Evolutionary conservation across 805 yeast genomes (phyloP).

Genomic region (Hanseniaspora jakobsenii): DNA sequence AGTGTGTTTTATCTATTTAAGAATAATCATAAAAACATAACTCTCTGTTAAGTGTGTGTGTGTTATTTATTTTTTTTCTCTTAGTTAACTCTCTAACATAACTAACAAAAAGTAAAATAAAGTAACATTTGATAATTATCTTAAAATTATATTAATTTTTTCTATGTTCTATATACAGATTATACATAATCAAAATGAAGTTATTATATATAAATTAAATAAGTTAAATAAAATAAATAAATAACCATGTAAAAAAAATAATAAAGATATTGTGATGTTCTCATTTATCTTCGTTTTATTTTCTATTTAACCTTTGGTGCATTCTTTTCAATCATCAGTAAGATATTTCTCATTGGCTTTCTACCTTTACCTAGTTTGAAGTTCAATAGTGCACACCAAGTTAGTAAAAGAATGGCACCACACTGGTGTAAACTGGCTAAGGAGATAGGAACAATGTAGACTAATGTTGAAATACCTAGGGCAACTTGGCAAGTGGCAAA

Average conservation of each 20-base stretch:
- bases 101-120: no score
- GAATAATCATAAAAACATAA: no score
- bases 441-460: slow-evolving; percentile 83
- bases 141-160: no score
- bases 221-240: no score
- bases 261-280: neutral
- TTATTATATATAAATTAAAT: no score
- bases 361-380: slow-evolving; percentile 51
- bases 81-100: no score
- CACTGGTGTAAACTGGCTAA: slow-evolving; percentile 95
- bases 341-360: slow-evolving; percentile 29
- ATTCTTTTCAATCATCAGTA: slow-evolving; percentile 25
- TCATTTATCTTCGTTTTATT: neutral
- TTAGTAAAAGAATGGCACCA: slow-evolving; percentile 81
- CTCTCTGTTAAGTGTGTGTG: no score
- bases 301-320: slow-evolving; percentile 25
- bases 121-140: no score
- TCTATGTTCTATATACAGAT: no score
- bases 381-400: slow-evolving; percentile 57
- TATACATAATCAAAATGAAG: no score
- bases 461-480: slow-evolving; percentile 73
- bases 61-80: no score
- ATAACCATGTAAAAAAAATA: neutral
- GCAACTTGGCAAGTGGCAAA: slow-evolving; percentile 71
- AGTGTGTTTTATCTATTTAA: no score